These are phyloP conservation scores for Haplosporangium sp. DNA, from an alignment of 371 early-diverging fungal genomes.

Conservation along the genomic window DNA sequence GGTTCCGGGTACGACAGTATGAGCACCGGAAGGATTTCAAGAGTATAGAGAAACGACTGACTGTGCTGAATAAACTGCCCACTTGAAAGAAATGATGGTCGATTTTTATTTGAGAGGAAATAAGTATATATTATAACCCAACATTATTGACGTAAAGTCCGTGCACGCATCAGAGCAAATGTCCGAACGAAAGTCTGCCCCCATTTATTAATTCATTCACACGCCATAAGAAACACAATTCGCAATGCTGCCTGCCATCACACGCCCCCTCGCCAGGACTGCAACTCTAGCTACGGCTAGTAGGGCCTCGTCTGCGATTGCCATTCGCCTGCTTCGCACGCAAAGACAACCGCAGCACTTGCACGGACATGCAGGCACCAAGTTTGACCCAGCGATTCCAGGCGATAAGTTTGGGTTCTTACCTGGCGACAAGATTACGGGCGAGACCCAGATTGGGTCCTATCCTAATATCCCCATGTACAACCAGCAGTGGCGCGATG, in stretches of 20 bases:
- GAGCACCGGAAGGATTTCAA: constrained; percentile 25
- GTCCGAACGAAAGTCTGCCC: too few species aligned
- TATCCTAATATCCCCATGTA: constrained; percentile 74
- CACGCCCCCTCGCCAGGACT: too few species aligned
- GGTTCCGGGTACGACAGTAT: constrained; percentile 25
- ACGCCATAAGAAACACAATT: too few species aligned
- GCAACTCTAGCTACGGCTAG: too few species aligned
- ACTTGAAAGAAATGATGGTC: neutral
- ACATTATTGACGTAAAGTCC: too few species aligned
- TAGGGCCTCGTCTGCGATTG: too few species aligned
- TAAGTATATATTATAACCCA: too few species aligned
- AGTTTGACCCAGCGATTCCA: constrained; percentile 29
- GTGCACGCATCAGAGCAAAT: too few species aligned
- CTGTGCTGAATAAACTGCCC: constrained; percentile 16
- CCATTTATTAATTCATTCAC: too few species aligned
- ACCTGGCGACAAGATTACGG: constrained; percentile 56
- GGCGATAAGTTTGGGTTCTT: constrained; percentile 37
- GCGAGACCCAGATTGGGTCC: constrained; percentile 75
- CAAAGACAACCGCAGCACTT: too few species aligned
- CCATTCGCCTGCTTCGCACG: too few species aligned
- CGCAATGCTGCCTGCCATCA: too few species aligned
- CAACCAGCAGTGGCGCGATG: constrained; percentile 65
- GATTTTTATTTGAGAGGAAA: neutral
- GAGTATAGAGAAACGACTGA: neutral
- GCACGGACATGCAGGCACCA: constrained; percentile 7